Conservation (phyloP, 495 filamentous ascomycete species). For the Sphaerosporella brunnea region DNA sequence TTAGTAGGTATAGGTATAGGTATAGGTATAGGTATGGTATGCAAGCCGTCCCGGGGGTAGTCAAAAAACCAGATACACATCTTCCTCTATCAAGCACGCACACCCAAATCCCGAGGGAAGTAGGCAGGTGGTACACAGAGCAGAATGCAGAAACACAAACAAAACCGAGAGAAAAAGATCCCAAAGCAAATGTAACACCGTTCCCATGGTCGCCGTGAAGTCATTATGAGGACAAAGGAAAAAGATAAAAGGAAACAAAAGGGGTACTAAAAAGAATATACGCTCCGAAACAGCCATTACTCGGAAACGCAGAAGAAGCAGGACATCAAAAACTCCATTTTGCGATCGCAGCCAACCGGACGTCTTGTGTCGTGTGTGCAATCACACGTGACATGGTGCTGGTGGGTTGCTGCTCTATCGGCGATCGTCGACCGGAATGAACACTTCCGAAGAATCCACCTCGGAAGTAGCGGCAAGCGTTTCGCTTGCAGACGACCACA, state of each 20-base stretch:
- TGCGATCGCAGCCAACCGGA: neutral
- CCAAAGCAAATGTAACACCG: conserved; percentile 4
- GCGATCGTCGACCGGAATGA: neutral
- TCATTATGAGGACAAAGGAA: neutral
- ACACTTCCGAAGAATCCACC: conserved; percentile 3
- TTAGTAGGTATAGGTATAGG: no score
- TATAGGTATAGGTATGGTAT: no score
- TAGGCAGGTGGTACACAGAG: no score
- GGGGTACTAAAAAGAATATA: neutral
- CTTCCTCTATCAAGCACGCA: no score
- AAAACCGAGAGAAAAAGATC: neutral
- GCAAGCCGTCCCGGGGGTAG: no score
- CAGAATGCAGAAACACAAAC: no score
- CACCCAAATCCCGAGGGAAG: no score
- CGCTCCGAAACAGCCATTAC: neutral
- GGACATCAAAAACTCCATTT: neutral
- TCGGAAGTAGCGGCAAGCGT: conserved; percentile 8
- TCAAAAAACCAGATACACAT: no score
- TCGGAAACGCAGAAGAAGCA: neutral
- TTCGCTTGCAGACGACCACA: conserved; percentile 31
- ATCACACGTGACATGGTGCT: neutral
- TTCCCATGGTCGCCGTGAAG: conserved; percentile 4
- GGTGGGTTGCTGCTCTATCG: neutral
- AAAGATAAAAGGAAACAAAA: conserved; percentile 2
- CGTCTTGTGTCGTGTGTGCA: no score